phyloP scores from a whole-genome alignment of 352 stramenopile genomes.

The Globisporangium nunn region DNA sequence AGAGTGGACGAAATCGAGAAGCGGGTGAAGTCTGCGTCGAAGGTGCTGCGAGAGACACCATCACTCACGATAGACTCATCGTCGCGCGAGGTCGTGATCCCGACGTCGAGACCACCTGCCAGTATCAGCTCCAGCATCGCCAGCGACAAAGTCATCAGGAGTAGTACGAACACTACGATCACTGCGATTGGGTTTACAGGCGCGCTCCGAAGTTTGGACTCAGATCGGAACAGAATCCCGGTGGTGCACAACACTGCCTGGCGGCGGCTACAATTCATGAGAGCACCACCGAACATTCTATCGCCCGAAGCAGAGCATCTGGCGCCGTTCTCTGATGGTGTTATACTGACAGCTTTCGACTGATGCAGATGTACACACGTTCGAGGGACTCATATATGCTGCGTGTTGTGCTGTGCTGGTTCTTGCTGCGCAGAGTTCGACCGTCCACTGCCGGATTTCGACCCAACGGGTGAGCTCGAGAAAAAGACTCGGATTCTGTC shows the following conservation, averaged over 20 bases:
- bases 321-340: conserved; percentile 11
- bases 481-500: conserved; percentile 16
- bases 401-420: not conserved
- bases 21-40: not conserved
- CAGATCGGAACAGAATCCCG: conserved; percentile 5
- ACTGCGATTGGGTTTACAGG: not conserved
- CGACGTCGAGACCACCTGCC: not conserved
- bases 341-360: not conserved
- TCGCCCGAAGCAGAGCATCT: conserved; percentile 4
- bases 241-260: conserved; percentile 20
- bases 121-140: conserved; percentile 5
- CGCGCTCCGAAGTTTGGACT: not conserved
- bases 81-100: conserved; percentile 5
- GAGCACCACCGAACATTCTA: conserved; percentile 22
- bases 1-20: conserved; percentile 14
- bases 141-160: not conserved
- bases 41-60: not conserved
- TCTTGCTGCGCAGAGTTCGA: conserved; percentile 20
- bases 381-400: not conserved
- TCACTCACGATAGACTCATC: not conserved
- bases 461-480: conserved; percentile 23
- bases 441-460: conserved; percentile 31
- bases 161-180: not conserved
- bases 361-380: not conserved
- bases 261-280: conserved; percentile 15